Evolutionary conservation across 352 stramenopile genomes (phyloP), one percentile per base, ranked within the genome.

Genomic region (Globisporangium abappressorium): DNA sequence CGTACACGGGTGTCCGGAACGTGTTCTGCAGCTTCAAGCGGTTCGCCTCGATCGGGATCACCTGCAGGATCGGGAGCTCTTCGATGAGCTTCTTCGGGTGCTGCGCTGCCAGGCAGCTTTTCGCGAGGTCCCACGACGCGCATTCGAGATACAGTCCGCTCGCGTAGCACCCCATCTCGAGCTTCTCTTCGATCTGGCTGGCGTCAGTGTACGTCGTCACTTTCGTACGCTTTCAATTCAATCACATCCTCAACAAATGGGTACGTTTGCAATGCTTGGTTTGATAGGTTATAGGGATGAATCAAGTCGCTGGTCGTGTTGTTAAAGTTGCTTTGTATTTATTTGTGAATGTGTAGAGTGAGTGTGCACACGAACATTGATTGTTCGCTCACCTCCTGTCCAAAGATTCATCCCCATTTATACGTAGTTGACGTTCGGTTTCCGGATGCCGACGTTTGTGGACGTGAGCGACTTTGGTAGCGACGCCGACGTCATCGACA

Each of bases 1-100:
- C 95, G 74, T 99, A 99, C 58, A 99, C 95, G 11, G 96, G 96
- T 24, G 95, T 98, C 22, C 85, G 91, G 78, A 99, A 98, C 1
- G 93, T 98, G 70, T 97, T 97, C 53, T 98, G 90, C 26, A 98
- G 76, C 78, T 98, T 98, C 65, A 98, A 81, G 30, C 97, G 97
- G 57, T 86, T 95, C 24, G 91, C 92, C 75, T 98, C 96, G 70
- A 98, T 97, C 14, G 95, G 96, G 64, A 98, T 98, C 15, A 99
- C 91, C 64, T 98, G 90, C 46, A 99, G 75, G 60, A 98, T 95
- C 4, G 96, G 96, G 5, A 99, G 82, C 66, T 98, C 87, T 64
- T 97, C 90, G 1, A 98, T 92, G n/a, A 99, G 84, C 22, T 98
- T 91, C 72, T 99, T 99, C 9, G 95, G 96, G 34, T 89, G 76